Conservation (phyloP, 1,139 yeast genomes). For the Debaryomyces psychrophilus region DNA sequence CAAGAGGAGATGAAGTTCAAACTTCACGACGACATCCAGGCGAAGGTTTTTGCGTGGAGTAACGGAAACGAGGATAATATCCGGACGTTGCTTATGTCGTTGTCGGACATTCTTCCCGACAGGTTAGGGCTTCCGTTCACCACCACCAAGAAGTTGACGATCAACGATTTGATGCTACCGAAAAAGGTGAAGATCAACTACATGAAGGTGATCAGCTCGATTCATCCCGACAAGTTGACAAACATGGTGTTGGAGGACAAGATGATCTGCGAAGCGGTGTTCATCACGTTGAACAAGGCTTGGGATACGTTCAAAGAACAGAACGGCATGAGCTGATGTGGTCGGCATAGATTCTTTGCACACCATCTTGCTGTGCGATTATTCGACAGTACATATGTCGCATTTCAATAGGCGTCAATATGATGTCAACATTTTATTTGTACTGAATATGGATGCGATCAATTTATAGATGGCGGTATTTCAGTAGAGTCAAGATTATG, state of each 20-base stretch:
- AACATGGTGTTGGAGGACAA: constrained; percentile 64
- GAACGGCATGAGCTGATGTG: constrained; percentile 19
- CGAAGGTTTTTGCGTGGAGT: constrained; percentile 64
- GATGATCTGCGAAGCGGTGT: constrained; percentile 86
- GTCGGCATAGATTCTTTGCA: not conserved
- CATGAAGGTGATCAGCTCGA: constrained; percentile 90
- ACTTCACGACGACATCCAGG: constrained; percentile 64
- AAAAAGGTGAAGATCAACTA: constrained; percentile 85
- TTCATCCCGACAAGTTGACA: constrained; percentile 90
- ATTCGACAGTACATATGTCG: not conserved
- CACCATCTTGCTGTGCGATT: not conserved
- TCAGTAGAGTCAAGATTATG: too few species aligned
- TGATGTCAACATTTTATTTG: too few species aligned
- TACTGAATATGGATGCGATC: too few species aligned
- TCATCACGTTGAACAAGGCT: constrained; percentile 79
- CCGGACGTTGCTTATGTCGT: constrained; percentile 69
- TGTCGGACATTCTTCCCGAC: constrained; percentile 61
- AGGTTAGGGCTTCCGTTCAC: constrained; percentile 63
- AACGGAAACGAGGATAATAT: constrained; percentile 76
- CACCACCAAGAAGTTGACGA: constrained; percentile 35
- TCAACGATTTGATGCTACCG: constrained; percentile 84
- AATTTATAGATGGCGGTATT: too few species aligned
- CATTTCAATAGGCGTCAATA: too few species aligned
- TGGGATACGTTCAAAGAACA: constrained; percentile 82
- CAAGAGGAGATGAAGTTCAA: constrained; percentile 59